Conservation (phyloP, 305 asterid species). For the Salvia sclarea region DNA sequence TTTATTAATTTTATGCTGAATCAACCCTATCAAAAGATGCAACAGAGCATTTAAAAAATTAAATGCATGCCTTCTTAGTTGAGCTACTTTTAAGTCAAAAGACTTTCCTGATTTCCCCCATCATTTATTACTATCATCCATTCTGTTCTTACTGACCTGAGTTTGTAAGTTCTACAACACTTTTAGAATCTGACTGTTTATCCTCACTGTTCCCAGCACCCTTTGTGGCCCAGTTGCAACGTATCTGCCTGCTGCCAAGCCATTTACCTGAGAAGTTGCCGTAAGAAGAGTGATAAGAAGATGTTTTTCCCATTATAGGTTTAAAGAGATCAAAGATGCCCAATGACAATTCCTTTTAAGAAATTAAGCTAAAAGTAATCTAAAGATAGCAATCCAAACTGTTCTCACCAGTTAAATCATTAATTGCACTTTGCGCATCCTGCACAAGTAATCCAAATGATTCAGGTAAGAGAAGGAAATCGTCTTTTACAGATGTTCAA, state of each 20-base stretch:
- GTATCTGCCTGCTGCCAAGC: slow-evolving; percentile 97
- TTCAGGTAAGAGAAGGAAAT: slow-evolving; percentile 20
- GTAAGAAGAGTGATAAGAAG: slow-evolving; percentile 8
- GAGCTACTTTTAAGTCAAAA: background rate
- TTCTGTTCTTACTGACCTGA: slow-evolving; percentile 51
- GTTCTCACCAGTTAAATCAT: slow-evolving; percentile 83
- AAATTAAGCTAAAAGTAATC: background rate
- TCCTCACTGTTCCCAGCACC: slow-evolving; percentile 87
- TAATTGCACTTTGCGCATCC: slow-evolving; percentile 96
- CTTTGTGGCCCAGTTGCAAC: slow-evolving; percentile 99
- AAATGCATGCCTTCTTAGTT: background rate
- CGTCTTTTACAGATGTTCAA: slow-evolving; percentile 5
- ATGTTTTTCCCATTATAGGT: background rate
- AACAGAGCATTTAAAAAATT: background rate
- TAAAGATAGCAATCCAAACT: slow-evolving; percentile 10
- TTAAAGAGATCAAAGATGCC: slow-evolving; percentile 12
- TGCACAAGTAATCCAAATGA: slow-evolving; percentile 38
- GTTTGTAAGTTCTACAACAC: slow-evolving; percentile 77
- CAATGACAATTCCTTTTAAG: background rate
- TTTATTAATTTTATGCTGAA: background rate
- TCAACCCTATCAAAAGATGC: background rate
- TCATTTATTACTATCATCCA: background rate
- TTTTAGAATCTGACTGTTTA: slow-evolving; percentile 76
- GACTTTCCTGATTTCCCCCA: background rate
- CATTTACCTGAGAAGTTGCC: slow-evolving; percentile 66